phyloP scores from a whole-genome alignment of 805 yeast species.

The Teunomyces funiuensis region DNA sequence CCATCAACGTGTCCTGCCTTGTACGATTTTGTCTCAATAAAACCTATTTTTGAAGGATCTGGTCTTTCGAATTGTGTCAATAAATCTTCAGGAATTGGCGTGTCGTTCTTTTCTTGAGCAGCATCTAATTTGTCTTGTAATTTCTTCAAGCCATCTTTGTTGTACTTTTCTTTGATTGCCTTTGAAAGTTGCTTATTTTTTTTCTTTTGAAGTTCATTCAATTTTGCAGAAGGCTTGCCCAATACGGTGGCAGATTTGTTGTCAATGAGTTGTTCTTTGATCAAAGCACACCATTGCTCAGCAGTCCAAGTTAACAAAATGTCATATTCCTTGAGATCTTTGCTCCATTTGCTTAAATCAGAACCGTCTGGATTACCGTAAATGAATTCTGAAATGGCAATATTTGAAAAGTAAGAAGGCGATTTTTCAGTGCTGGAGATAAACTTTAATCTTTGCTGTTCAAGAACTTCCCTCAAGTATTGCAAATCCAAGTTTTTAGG shows the following conservation, averaged over 20 bases:
- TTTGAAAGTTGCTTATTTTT: slow-evolving; percentile 50
- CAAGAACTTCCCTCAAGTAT: slow-evolving; percentile 67
- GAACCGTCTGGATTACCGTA: slow-evolving; percentile 70
- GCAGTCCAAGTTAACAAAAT: slow-evolving; percentile 57
- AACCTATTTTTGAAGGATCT: slow-evolving; percentile 70
- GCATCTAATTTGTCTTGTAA: slow-evolving; percentile 51
- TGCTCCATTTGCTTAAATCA: slow-evolving; percentile 55
- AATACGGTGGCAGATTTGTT: slow-evolving; percentile 65
- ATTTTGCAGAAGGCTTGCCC: slow-evolving; percentile 65
- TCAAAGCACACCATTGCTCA: slow-evolving; percentile 64
- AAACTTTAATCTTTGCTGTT: slow-evolving; percentile 61
- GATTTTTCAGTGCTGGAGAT: slow-evolving; percentile 62
- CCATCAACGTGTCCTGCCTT: slow-evolving; percentile 51
- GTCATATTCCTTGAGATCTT: slow-evolving; percentile 60
- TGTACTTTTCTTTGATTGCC: slow-evolving; percentile 52
- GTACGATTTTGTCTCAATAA: slow-evolving; percentile 68
- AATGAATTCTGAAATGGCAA: slow-evolving; percentile 75
- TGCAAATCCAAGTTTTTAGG: slow-evolving; percentile 55
- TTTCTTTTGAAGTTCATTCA: slow-evolving; percentile 53
- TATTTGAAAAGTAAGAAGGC: slow-evolving; percentile 57
- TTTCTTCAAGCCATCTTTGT: slow-evolving; percentile 57
- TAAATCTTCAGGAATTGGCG: slow-evolving; percentile 71
- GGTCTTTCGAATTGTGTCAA: slow-evolving; percentile 65
- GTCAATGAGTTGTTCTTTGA: slow-evolving; percentile 53
- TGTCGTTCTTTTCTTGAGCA: slow-evolving; percentile 70